Conservation (phyloP, 2,329 filamentous ascomycete genomes). For the Cladobotryum mycophilum region DNA sequence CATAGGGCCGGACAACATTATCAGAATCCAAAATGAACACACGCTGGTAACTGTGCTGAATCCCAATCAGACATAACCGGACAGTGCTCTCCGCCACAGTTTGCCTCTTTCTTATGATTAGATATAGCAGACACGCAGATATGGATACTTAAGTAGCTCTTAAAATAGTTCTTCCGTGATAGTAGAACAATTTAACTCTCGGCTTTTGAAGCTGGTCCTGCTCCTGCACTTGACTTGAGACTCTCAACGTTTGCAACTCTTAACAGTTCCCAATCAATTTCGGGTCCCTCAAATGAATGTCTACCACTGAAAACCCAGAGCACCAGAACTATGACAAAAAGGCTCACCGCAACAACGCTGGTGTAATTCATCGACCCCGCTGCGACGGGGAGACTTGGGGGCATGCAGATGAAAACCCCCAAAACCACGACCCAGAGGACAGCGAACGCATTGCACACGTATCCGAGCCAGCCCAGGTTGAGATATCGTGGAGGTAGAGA, state of each 20-base stretch:
- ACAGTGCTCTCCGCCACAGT: no score
- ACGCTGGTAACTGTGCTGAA: background rate
- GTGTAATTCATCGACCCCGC: conserved; percentile 20
- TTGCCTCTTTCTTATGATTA: no score
- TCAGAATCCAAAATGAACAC: background rate
- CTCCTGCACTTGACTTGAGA: no score
- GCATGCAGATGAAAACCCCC: conserved; percentile 17
- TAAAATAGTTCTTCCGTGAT: no score
- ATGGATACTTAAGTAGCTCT: no score
- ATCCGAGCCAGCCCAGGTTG: conserved; percentile 19
- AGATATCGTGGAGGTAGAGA: conserved; percentile 21
- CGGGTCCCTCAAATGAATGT: no score
- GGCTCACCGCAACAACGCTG: conserved; percentile 13
- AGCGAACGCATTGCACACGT: conserved; percentile 17
- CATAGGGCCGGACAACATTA: background rate
- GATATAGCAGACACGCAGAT: no score
- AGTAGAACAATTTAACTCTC: no score
- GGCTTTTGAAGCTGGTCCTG: no score
- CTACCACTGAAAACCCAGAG: no score
- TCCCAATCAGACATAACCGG: background rate
- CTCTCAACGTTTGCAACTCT: no score
- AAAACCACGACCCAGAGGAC: conserved; percentile 17
- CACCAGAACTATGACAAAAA: conserved; percentile 14
- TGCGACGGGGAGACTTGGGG: conserved; percentile 15
- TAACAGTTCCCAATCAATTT: no score